Evolutionary conservation across 2,329 filamentous ascomycete genomes (phyloP).

Genomic region (Emmonsia crescens): DNA sequence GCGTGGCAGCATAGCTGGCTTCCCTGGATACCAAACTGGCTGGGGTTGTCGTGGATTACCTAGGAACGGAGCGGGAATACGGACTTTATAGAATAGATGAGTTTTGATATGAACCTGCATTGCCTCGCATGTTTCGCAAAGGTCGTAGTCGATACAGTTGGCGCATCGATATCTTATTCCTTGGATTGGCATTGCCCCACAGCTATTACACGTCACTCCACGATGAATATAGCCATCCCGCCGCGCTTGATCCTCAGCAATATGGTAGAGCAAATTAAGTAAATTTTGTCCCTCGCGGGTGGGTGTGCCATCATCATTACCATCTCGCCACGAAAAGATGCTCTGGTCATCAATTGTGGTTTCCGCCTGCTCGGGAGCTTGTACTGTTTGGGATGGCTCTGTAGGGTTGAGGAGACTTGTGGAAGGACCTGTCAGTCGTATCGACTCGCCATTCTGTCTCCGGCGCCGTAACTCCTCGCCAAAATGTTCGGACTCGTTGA

Average conservation of each 20-base stretch:
- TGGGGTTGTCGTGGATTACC: constrained; percentile 66
- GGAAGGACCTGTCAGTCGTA: constrained; percentile 22
- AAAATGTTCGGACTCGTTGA: constrained; percentile 28
- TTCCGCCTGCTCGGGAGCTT: constrained; percentile 24
- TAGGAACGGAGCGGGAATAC: constrained; percentile 75
- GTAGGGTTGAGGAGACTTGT: not conserved
- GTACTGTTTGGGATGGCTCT: constrained; percentile 19
- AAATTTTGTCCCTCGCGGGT: constrained; percentile 60
- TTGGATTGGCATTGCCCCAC: constrained; percentile 76
- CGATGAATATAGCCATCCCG: constrained; percentile 84
- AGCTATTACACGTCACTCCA: constrained; percentile 85
- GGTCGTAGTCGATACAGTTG: constrained; percentile 91
- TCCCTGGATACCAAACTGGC: constrained; percentile 78
- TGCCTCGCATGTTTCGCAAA: constrained; percentile 84
- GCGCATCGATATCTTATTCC: constrained; percentile 89
- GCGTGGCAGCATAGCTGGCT: constrained; percentile 60
- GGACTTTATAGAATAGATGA: constrained; percentile 94
- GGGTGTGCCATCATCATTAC: constrained; percentile 31
- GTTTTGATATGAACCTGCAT: constrained; percentile 67
- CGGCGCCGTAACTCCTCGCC: constrained; percentile 31
- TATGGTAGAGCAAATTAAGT: constrained; percentile 75
- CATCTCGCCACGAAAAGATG: constrained; percentile 36
- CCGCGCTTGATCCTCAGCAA: constrained; percentile 84
- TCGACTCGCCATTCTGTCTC: constrained; percentile 29
- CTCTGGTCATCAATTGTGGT: constrained; percentile 33